Conservation (phyloP, 169 alveolate species). For the Plasmodium relictum region DNA sequence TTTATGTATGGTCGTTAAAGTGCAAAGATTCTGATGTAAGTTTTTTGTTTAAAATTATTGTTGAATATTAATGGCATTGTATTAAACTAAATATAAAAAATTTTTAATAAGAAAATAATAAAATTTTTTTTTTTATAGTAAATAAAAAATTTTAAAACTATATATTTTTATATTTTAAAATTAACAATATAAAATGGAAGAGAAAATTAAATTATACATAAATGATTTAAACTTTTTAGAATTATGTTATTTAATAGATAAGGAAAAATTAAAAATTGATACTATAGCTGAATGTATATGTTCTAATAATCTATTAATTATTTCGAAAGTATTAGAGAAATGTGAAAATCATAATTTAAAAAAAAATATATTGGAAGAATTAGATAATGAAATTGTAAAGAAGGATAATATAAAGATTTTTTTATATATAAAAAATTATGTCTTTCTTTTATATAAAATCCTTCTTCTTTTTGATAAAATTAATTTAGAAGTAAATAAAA, state of each 20-base stretch:
- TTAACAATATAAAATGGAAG: background rate
- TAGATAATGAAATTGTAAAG: slow-evolving; percentile 24
- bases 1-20: too few relatives aligned
- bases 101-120: too few relatives aligned
- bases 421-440: slow-evolving; percentile 17
- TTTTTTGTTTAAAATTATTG: too few relatives aligned
- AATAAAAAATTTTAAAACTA: too few relatives aligned
- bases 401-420: slow-evolving; percentile 7
- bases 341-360: slow-evolving; percentile 20
- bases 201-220: slow-evolving; percentile 17
- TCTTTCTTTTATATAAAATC: slow-evolving; percentile 31
- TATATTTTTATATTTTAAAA: too few relatives aligned
- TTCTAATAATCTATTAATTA: slow-evolving; percentile 3
- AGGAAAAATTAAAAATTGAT: slow-evolving; percentile 13
- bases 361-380: slow-evolving; percentile 25
- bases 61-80: too few relatives aligned
- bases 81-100: too few relatives aligned
- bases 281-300: slow-evolving; percentile 35
- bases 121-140: too few relatives aligned
- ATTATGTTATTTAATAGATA: slow-evolving; percentile 17
- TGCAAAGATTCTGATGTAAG: too few relatives aligned
- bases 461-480: slow-evolving; percentile 36
- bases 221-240: slow-evolving; percentile 28
- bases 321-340: slow-evolving; percentile 31
- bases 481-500: slow-evolving; percentile 30